phyloP scores from a whole-genome alignment of 306 rosid genomes.

The Quercus mongolica region DNA sequence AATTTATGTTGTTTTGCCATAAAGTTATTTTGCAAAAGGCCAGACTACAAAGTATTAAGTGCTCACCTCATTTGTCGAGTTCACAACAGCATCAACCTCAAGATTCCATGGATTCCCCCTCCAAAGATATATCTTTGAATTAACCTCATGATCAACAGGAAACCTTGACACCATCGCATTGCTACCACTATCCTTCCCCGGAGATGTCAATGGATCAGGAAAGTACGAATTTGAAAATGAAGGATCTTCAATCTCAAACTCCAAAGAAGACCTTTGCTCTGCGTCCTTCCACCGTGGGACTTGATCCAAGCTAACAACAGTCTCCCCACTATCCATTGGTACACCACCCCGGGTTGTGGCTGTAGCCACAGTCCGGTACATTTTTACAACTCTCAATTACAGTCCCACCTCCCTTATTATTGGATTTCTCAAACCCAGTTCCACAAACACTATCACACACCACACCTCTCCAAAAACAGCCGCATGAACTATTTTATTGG shows the following conservation, averaged over 20 bases:
- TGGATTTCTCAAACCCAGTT: constrained; percentile 17
- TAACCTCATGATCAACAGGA: constrained; percentile 82
- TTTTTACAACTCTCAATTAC: constrained; percentile 35
- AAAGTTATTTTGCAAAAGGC: constrained; percentile 2
- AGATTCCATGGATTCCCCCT: constrained; percentile 97
- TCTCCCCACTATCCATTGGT: constrained; percentile 63
- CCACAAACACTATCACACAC: constrained; percentile 26
- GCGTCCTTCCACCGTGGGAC: constrained; percentile 94
- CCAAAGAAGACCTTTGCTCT: constrained; percentile 62
- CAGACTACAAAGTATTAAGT: not conserved
- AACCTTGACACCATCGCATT: constrained; percentile 59
- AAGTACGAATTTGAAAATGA: constrained; percentile 57
- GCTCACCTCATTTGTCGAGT: constrained; percentile 92
- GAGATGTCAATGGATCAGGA: constrained; percentile 74
- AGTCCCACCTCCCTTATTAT: constrained; percentile 20
- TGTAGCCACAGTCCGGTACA: constrained; percentile 72
- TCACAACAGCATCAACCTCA: constrained; percentile 97
- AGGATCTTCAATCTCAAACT: constrained; percentile 54
- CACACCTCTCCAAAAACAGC: constrained; percentile 16
- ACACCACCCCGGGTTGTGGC: constrained; percentile 57
- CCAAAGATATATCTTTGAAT: constrained; percentile 87
- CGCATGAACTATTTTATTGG: constrained; percentile 11
- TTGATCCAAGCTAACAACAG: constrained; percentile 79
- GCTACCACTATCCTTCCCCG: constrained; percentile 41
- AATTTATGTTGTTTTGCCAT: not conserved